These are phyloP conservation scores for Pseudevernia furfuracea DNA, from an alignment of 495 filamentous ascomycete species.

Conservation along the genomic window DNA sequence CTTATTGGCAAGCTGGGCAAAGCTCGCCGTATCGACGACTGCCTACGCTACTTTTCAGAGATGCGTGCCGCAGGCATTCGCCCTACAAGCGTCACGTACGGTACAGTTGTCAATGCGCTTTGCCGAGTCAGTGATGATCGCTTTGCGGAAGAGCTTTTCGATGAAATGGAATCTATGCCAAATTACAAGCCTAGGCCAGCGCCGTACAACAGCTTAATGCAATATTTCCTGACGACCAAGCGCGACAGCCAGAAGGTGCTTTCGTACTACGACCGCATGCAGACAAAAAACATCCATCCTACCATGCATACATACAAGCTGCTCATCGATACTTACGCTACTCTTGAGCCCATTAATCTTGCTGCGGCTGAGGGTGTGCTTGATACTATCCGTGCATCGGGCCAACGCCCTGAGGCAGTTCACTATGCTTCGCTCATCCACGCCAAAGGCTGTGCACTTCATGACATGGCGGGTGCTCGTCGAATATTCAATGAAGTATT, in stretches of 20 bases:
- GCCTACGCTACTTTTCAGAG: slow-evolving; percentile 93
- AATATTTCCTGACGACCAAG: slow-evolving; percentile 97
- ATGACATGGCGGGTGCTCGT: slow-evolving; percentile 79
- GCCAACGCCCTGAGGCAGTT: slow-evolving; percentile 75
- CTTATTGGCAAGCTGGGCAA: slow-evolving; percentile 97
- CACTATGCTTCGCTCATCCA: slow-evolving; percentile 95
- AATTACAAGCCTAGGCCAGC: slow-evolving; percentile 97
- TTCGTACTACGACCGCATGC: slow-evolving; percentile 94
- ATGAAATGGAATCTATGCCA: slow-evolving; percentile 98
- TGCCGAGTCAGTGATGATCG: slow-evolving; percentile 96
- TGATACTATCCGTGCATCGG: slow-evolving; percentile 64
- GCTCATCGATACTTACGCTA: slow-evolving; percentile 90
- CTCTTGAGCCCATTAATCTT: slow-evolving; percentile 89
- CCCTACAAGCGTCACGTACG: slow-evolving; percentile 95
- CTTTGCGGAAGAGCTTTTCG: slow-evolving; percentile 94
- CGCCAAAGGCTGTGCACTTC: slow-evolving; percentile 87
- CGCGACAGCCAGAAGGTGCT: slow-evolving; percentile 89
- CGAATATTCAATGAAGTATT: slow-evolving; percentile 74
- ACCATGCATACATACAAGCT: slow-evolving; percentile 97
- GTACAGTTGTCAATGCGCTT: slow-evolving; percentile 94
- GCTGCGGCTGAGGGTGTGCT: slow-evolving; percentile 78
- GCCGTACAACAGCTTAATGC: slow-evolving; percentile 98
- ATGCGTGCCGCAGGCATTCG: slow-evolving; percentile 91
- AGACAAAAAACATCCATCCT: slow-evolving; percentile 73
- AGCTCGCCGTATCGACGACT: slow-evolving; percentile 94